Evolutionary conservation across 2,329 filamentous ascomycete genomes (phyloP), one percentile per base, ranked within the genome.

Genomic region (Pseudocercospora fuligena): DNA sequence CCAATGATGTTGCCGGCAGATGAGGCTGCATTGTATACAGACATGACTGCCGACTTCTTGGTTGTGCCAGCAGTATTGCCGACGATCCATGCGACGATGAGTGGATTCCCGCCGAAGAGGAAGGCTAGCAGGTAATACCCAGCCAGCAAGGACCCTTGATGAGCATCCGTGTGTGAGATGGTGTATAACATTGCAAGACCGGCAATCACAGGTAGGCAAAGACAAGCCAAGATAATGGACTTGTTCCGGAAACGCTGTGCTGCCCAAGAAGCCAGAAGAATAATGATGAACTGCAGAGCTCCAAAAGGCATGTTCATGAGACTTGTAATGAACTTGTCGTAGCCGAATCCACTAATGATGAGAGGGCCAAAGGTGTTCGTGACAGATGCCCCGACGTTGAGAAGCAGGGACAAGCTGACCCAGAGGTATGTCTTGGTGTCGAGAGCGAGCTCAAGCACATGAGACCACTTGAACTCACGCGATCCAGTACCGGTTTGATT

Each of bases 281-380:
- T 89, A 57, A 89, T 79, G 8, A 88, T 73, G 33, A 86, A 80
- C 74, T 91, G 89, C 5, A 86, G 84, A 0, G 83, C 84, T 0
- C 89, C 89, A 66, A 90, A 90, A 0, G 89, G 89, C 69, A 91
- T 90, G 73, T 89, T 90, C 19, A 91, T 82, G 3, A 91, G 78
- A 3, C 85, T 87, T 0, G 87, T 86, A 2, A 72, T 80, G 76
- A 84, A 86, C 62, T 85, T 84, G 74, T 88, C 83, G 67, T 86
- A 89, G 0, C 87, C 87, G 1, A 91, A 82, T 0, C 87, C 87
- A 7, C 80, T 80, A 4, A 91, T 76, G 63, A 91, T 89, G 8
- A 90, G 78, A 0, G 89, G 88, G 0, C 88, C 88, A 65, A 91
- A 91, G 1, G 85, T 88, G 73, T 87, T 90, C 23, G 85, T 87